Evolutionary conservation across 228 moss, liverwort and hornwort genomes (phyloP), one percentile per base, ranked within the genome.

Genomic region (Sphagnum fallax): DNA sequence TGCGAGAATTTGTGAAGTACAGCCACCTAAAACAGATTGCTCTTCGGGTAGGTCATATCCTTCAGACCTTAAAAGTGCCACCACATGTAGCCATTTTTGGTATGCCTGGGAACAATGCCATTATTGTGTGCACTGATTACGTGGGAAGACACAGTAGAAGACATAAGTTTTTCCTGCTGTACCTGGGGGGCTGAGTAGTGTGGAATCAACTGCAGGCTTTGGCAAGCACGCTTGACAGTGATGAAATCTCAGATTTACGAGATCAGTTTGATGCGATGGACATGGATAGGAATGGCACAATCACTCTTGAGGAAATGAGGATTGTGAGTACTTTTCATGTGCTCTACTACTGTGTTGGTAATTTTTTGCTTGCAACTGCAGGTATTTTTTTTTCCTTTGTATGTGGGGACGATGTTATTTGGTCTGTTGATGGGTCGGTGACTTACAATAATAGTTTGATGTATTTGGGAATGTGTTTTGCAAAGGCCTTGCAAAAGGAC

Each of bases 1-100:
- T 96, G 96, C 88, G 93, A 18, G 93, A 93, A 74, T 96, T 93
- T 69, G 96, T 93, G 60, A 96, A 96, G 60, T 96, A 96, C 65
- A 93, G 96, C 75, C 88, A 91, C 15, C 76, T 96, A 63, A 93
- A 96, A 86, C 93, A 91, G 76, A 81, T 96, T 76, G 96, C 96
- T 62, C 76, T 96, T 15, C 80, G 86, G 87, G 88, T 91, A 86
- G 61, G 47, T 5, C 5, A 70, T 4, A 16, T 55, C 12, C 55
- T 12, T 12, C 55, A 8, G 12, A 12, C 12, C 9, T 55, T 55
- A 55, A 55, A 55, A 1, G 8, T 55, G 55, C 12, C 55, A 55
- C 12, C 9, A 8, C 55, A 55, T 55, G 55, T 1, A 12, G 12
- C 55, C 12, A 12, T 8, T 8, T 12, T 4, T 55, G 55, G 9